A percentile compares a stretch with the other conserved stretches of the same genome.
Conservation (phyloP, 2,329 filamentous ascomycete genomes). For the Pyrenochaeta sp. region DNA sequence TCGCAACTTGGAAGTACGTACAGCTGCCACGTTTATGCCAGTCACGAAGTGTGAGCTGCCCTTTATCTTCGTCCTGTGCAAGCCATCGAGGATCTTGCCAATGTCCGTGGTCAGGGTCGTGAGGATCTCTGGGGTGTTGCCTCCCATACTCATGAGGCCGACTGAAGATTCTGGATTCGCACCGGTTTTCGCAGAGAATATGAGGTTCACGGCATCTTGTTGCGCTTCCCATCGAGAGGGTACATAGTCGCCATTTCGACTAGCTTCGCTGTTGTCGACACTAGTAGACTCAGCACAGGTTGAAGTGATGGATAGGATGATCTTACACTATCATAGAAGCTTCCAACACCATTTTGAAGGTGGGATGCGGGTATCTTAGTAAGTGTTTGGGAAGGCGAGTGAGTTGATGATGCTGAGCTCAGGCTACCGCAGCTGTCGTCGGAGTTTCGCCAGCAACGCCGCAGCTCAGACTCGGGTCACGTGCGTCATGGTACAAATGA, state of each 20-base stretch:
- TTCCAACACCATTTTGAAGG: slow-evolving; percentile 90
- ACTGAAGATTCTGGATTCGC: slow-evolving; percentile 97
- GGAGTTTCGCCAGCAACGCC: slow-evolving; percentile 25
- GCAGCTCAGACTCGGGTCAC: slow-evolving; percentile 8
- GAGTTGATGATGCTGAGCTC: slow-evolving; percentile 32
- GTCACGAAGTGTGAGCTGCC: slow-evolving; percentile 89
- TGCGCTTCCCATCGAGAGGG: slow-evolving; percentile 97
- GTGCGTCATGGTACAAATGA: not conserved
- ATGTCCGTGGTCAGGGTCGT: slow-evolving; percentile 96
- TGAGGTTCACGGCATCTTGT: slow-evolving; percentile 90
- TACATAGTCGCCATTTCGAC: slow-evolving; percentile 91
- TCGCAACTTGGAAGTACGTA: slow-evolving; percentile 71
- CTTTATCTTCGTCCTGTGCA: slow-evolving; percentile 83
- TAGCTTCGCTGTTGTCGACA: slow-evolving; percentile 99
- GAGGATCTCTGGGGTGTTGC: slow-evolving; percentile 94
- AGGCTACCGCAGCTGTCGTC: slow-evolving; percentile 28
- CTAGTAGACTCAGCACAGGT: slow-evolving; percentile 51
- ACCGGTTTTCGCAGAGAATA: slow-evolving; percentile 95
- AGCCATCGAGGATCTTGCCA: slow-evolving; percentile 90
- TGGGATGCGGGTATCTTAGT: slow-evolving; percentile 10
- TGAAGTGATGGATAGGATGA: slow-evolving; percentile 21
- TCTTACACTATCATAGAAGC: slow-evolving; percentile 92
- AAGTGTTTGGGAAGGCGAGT: slow-evolving; percentile 15
- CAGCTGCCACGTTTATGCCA: slow-evolving; percentile 92
- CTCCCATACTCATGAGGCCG: slow-evolving; percentile 98